Evolutionary conservation across 164 flowering plant species (phyloP).

Genomic region (Litsea cubeba): DNA sequence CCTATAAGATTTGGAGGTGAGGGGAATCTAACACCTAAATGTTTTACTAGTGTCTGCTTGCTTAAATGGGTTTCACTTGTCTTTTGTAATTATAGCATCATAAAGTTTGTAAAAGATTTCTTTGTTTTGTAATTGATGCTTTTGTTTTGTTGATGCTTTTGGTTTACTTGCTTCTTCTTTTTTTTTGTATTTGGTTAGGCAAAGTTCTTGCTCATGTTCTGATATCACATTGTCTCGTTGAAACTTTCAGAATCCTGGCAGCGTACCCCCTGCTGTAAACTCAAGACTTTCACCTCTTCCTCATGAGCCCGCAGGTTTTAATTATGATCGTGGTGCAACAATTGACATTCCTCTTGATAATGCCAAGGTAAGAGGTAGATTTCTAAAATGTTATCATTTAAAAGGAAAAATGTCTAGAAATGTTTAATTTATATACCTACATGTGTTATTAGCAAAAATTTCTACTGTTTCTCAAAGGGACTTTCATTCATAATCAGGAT

Average conservation of each 20-base stretch:
- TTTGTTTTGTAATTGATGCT: not conserved
- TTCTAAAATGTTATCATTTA: not conserved
- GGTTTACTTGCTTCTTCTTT: not conserved
- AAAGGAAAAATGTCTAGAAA: no score
- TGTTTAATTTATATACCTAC: not conserved
- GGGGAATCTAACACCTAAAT: no score
- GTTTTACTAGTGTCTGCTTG: no score
- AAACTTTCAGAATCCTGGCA: slow-evolving; percentile 48
- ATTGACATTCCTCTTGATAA: slow-evolving; percentile 84
- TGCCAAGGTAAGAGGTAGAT: slow-evolving; percentile 24
- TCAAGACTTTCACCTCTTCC: slow-evolving; percentile 94
- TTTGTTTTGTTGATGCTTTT: not conserved
- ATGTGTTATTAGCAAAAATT: not conserved
- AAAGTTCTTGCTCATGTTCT: not conserved
- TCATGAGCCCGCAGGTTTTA: slow-evolving; percentile 83
- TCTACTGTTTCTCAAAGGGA: not conserved
- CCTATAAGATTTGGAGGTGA: no score
- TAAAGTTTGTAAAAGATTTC: no score
- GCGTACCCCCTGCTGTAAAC: slow-evolving; percentile 58
- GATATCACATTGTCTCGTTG: not conserved
- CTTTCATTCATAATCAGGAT: slow-evolving; percentile 41
- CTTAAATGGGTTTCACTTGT: no score
- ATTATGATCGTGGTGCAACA: slow-evolving; percentile 61
- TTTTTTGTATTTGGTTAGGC: not conserved
- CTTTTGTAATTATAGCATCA: no score